phyloP scores from a whole-genome alignment of 2,329 filamentous ascomycete genomes.

The Neonectria hederae region DNA sequence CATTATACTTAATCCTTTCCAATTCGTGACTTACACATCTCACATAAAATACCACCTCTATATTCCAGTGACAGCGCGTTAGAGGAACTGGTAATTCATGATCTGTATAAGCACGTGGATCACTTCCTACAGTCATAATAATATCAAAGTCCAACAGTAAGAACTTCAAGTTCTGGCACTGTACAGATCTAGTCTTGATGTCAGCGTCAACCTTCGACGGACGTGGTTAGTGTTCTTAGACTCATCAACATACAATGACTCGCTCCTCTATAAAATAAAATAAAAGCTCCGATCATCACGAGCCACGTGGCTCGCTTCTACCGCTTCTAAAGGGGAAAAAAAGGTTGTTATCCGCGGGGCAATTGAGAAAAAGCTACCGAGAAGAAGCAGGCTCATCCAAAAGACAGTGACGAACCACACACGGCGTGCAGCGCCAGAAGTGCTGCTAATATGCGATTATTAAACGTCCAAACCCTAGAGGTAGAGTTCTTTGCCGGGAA shows the following conservation, averaged over 20 bases:
- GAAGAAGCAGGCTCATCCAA: background rate
- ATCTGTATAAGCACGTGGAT: background rate
- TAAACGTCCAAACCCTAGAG: conserved; percentile 36
- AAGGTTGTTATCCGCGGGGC: background rate
- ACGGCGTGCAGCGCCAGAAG: background rate
- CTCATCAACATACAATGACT: background rate
- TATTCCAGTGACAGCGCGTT: no score
- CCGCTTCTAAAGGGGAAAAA: background rate
- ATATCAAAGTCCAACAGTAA: background rate
- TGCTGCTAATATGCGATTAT: conserved; percentile 33
- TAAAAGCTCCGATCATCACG: no score
- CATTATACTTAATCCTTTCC: background rate
- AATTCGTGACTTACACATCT: no score
- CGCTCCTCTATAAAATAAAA: background rate
- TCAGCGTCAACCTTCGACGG: background rate
- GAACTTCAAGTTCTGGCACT: background rate
- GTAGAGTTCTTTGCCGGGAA: conserved; percentile 34
- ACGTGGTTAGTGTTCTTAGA: background rate
- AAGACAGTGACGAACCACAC: background rate
- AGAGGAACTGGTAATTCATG: background rate
- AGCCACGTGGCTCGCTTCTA: background rate
- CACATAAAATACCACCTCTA: no score
- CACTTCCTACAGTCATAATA: background rate
- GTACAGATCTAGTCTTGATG: background rate
- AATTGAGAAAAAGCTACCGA: background rate